Conservation (phyloP, 306 rosid genomes). For the Cucurbita argyrosperma region DNA sequence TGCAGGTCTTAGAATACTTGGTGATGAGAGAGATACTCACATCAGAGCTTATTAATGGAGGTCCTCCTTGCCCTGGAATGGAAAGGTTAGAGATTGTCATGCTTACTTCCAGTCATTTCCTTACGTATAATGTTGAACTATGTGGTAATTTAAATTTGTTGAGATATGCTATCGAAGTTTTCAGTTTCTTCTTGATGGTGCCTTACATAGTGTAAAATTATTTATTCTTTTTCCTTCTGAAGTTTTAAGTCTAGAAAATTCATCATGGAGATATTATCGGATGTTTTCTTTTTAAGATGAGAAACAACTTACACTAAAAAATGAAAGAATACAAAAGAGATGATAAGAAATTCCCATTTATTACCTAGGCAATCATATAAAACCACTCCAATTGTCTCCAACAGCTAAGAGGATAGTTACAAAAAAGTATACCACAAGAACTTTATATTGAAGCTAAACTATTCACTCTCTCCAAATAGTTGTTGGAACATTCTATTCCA, state of each 20-base stretch:
- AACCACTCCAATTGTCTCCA: background rate
- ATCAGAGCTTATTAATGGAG: conserved; percentile 61
- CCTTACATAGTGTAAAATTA: background rate
- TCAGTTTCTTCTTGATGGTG: background rate
- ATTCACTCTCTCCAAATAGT: background rate
- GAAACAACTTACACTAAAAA: background rate
- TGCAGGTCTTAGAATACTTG: conserved; percentile 72
- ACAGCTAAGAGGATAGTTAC: background rate
- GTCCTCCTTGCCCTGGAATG: conserved; percentile 90
- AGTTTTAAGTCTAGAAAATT: background rate
- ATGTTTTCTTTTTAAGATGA: background rate
- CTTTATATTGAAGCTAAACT: background rate
- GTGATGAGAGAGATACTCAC: conserved; percentile 66
- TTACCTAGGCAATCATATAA: background rate
- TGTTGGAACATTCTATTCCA: background rate
- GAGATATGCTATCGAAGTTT: background rate
- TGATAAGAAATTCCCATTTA: background rate
- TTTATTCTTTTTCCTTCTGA: background rate
- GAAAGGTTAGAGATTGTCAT: conserved; percentile 59
- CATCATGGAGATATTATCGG: background rate
- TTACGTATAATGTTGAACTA: background rate
- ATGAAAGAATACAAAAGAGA: background rate
- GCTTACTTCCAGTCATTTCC: background rate
- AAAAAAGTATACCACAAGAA: background rate
- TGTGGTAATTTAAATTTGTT: background rate